phyloP scores from a whole-genome alignment of 176 grass and related monocot genomes.

The Otatea glauca region DNA sequence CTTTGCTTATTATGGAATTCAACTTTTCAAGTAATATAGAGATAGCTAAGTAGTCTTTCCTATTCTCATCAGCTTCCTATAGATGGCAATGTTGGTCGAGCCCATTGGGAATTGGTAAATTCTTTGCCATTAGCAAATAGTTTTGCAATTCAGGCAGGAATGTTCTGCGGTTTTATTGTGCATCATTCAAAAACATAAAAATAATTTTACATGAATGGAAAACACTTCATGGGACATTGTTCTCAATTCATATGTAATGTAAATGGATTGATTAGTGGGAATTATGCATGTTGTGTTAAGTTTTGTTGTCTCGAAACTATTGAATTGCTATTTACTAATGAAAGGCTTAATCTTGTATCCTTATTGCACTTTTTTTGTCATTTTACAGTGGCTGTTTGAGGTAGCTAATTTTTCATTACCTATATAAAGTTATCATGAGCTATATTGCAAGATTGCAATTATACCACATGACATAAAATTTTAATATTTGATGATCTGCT shows the following conservation, averaged over 20 bases:
- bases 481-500: background rate
- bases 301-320: background rate
- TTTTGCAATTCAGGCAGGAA: background rate
- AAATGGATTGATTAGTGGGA: background rate
- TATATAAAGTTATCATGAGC: background rate
- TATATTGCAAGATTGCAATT: background rate
- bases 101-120: background rate
- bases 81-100: background rate
- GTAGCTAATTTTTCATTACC: background rate
- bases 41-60: slow-evolving; percentile 8
- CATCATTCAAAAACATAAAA: background rate
- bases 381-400: background rate
- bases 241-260: background rate
- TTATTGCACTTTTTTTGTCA: background rate
- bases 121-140: background rate
- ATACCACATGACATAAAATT: background rate
- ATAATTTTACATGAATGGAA: background rate
- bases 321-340: slow-evolving; percentile 4
- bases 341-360: slow-evolving; percentile 1
- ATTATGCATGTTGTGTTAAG: background rate
- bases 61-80: slow-evolving; percentile 10
- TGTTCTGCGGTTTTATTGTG: slow-evolving; percentile 1
- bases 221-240: background rate
- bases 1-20: slow-evolving; percentile 12
- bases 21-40: slow-evolving; percentile 7